Base-by-base conservation (phyloP, 768 basidiomycete species). In the Mycena alexandri region DNA sequence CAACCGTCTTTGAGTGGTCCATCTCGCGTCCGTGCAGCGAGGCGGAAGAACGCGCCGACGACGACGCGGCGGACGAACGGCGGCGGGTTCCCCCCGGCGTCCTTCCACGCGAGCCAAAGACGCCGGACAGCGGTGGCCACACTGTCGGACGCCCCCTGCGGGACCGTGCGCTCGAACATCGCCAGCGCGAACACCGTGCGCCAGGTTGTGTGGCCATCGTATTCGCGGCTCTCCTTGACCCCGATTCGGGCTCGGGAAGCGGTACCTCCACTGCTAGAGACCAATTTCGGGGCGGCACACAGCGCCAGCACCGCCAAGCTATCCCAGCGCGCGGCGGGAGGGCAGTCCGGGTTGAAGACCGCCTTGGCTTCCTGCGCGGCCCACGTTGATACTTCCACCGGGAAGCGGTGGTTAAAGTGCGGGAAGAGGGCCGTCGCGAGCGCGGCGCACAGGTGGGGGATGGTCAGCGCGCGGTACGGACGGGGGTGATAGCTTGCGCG, bases 61-160 rank as follows among this genome's bases (percentile, higher is more conserved):
- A 86, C 75, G 10, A 78, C 77, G 22, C 80, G 81, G n/a, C 79
- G 74, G 9, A 85, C 76, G 3, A 72, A 36, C 63, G 14, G 65
- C 41, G 21, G 75, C 73, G 25, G 63, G 71, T 22, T n/a, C 61
- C 58, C 6, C 57, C 51, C 11, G 46, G 63, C 44, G 29, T 73
- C 60, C 69, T 70, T 74, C 85, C 87, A 90, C 19, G 61, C 71
- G 22, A 68, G 72, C 83, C 84, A 86, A n/a, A 87, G 72, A 17
- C 77, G 64, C 14, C 77, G 76, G 9, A 78, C 60, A 22, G 68
- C 36, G 43, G 55, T 21, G 43, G 60, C 50, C 17, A 43, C 43
- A 50, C 53, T 22, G 22, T 65, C 44, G 13, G 67, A 21, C 29
- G 63, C 61, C 56, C 55, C 63, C 33, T 59, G 51, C 25, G 77